phyloP scores from a whole-genome alignment of 768 basidiomycete genomes.

The Boletus coccyginus region DNA sequence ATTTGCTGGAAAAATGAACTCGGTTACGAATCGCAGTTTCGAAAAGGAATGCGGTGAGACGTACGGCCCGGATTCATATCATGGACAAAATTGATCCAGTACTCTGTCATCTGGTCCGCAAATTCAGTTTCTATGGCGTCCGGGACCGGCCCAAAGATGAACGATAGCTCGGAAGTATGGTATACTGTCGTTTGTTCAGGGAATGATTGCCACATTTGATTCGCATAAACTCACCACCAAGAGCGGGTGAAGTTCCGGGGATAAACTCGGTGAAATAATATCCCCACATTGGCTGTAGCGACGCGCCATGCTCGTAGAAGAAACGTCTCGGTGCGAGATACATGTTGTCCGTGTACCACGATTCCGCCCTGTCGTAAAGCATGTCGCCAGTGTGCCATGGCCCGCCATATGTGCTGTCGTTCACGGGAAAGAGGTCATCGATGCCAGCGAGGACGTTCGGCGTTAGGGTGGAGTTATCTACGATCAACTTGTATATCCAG shows the following conservation, averaged over 20 bases:
- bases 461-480: slow-evolving; percentile 42
- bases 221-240: slow-evolving; percentile 42
- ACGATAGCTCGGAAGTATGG: slow-evolving; percentile 11
- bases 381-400: slow-evolving; percentile 59
- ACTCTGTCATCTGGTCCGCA: slow-evolving; percentile 46
- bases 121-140: slow-evolving; percentile 43
- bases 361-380: slow-evolving; percentile 52
- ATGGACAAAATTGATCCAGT: slow-evolving; percentile 55
- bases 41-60: slow-evolving; percentile 14
- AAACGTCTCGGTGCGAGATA: slow-evolving; percentile 49
- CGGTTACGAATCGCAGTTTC: background rate
- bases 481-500: slow-evolving; percentile 48
- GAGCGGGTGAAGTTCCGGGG: slow-evolving; percentile 45
- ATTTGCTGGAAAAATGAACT: background rate
- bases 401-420: slow-evolving; percentile 45
- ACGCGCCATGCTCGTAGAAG: slow-evolving; percentile 48
- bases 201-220: background rate
- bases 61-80: slow-evolving; percentile 55
- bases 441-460: slow-evolving; percentile 38
- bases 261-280: slow-evolving; percentile 59
- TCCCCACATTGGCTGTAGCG: slow-evolving; percentile 47
- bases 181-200: slow-evolving; percentile 10
- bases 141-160: slow-evolving; percentile 40
- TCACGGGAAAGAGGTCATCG: slow-evolving; percentile 43
- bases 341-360: slow-evolving; percentile 62